Evolutionary conservation across 2,329 filamentous ascomycete species (phyloP).

Genomic region (Aspergillus sp.): DNA sequence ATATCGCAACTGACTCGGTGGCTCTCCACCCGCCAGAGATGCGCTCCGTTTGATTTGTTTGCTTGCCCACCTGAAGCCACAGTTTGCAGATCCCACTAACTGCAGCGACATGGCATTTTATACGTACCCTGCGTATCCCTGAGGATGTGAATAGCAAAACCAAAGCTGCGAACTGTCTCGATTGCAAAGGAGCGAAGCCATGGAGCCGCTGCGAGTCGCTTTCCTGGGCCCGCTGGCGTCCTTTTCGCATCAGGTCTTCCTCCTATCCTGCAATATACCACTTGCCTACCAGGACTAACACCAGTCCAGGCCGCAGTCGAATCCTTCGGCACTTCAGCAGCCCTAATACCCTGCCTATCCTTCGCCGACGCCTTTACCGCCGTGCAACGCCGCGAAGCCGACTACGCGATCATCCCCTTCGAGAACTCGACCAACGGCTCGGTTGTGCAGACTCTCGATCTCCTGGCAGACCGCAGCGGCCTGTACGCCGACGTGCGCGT

Average conservation of each 20-base stretch:
- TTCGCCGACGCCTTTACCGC: slow-evolving; percentile 64
- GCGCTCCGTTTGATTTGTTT: slow-evolving; percentile 20
- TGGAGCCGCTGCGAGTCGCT: slow-evolving; percentile 31
- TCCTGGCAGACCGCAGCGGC: slow-evolving; percentile 64
- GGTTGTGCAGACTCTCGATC: slow-evolving; percentile 81
- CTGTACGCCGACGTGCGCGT: slow-evolving; percentile 62
- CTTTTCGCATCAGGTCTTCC: slow-evolving; percentile 58
- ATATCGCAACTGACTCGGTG: background rate
- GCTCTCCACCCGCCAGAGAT: too few species aligned
- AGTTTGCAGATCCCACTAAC: too few species aligned
- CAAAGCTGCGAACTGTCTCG: too few species aligned
- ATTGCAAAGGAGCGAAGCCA: too few species aligned
- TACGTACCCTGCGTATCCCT: too few species aligned
- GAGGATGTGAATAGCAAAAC: too few species aligned
- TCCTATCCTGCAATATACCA: slow-evolving; percentile 7
- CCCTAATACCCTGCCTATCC: slow-evolving; percentile 25
- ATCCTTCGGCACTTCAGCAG: slow-evolving; percentile 34
- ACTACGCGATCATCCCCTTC: slow-evolving; percentile 79
- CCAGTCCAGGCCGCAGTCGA: slow-evolving; percentile 44
- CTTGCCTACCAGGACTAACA: slow-evolving; percentile 12
- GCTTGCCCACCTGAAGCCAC: too few species aligned
- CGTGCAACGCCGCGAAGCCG: slow-evolving; percentile 57
- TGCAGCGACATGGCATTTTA: too few species aligned
- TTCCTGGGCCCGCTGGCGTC: slow-evolving; percentile 57
- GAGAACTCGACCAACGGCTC: slow-evolving; percentile 94